These are phyloP conservation scores for Camellia japonica DNA, from an alignment of 148 eudicot genomes.

Conservation along the genomic window DNA sequence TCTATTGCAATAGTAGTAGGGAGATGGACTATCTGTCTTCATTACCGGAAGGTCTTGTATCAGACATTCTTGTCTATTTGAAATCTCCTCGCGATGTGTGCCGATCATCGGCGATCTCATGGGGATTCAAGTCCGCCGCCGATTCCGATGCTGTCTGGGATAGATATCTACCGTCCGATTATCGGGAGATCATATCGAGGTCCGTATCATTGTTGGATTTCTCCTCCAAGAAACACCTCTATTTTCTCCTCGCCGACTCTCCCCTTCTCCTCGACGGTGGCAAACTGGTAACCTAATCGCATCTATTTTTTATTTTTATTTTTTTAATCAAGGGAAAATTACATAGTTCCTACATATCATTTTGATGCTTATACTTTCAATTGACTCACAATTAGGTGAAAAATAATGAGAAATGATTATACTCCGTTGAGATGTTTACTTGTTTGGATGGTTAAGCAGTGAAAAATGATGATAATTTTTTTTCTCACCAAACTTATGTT, in stretches of 20 bases:
- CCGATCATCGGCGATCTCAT: constrained; percentile 19
- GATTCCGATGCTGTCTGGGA: constrained; percentile 31
- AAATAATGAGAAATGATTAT: too few species aligned
- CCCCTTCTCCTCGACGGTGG: constrained; percentile 16
- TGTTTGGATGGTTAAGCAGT: too few species aligned
- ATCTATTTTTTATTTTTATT: too few species aligned
- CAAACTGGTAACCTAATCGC: not conserved
- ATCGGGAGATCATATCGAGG: constrained; percentile 28
- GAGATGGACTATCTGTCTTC: not conserved
- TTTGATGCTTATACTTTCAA: too few species aligned
- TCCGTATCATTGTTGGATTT: not conserved
- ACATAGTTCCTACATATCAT: too few species aligned
- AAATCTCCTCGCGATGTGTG: constrained; percentile 25
- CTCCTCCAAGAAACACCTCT: constrained; percentile 39
- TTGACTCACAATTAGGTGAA: too few species aligned
- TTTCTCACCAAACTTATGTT: too few species aligned
- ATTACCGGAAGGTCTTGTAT: constrained; percentile 19
- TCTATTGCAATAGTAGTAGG: too few species aligned
- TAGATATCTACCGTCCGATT: constrained; percentile 34
- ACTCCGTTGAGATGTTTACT: too few species aligned
- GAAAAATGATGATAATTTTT: too few species aligned
- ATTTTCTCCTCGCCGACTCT: constrained; percentile 29
- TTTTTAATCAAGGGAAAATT: too few species aligned
- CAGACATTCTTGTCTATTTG: constrained; percentile 16
- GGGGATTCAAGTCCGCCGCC: constrained; percentile 17